phyloP scores from a whole-genome alignment of 1,284 basidiomycete species.

The Ustilago hordei region DNA sequence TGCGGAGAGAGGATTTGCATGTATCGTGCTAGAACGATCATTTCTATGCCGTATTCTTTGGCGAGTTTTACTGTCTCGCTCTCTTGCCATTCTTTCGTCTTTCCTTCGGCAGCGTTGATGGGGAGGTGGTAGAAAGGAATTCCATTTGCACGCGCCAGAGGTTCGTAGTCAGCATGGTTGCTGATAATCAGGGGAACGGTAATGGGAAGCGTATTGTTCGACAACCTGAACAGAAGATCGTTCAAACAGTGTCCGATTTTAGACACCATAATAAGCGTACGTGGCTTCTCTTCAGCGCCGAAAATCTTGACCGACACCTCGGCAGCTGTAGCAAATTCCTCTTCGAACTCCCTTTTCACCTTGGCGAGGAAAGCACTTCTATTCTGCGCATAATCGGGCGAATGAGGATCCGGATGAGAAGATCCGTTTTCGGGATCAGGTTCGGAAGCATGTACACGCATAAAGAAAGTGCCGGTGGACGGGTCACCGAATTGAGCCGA shows the following conservation, averaged over 20 bases:
- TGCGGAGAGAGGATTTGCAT: slow-evolving; percentile 66
- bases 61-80: slow-evolving; percentile 62
- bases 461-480: slow-evolving; percentile 66
- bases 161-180: slow-evolving; percentile 65
- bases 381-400: slow-evolving; percentile 37
- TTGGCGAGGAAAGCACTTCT: slow-evolving; percentile 37
- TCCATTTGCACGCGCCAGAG: slow-evolving; percentile 60
- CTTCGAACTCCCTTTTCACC: slow-evolving; percentile 55
- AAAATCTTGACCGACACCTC: slow-evolving; percentile 56
- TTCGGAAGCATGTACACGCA: slow-evolving; percentile 65
- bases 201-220: slow-evolving; percentile 58
- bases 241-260: slow-evolving; percentile 68
- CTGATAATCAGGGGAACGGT: slow-evolving; percentile 64
- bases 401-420: slow-evolving; percentile 28
- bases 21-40: slow-evolving; percentile 67
- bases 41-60: slow-evolving; percentile 63
- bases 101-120: slow-evolving; percentile 57
- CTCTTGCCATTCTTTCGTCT: slow-evolving; percentile 68
- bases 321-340: slow-evolving; percentile 54
- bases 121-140: slow-evolving; percentile 69
- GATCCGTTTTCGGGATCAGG: slow-evolving; percentile 38
- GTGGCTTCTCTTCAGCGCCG: slow-evolving; percentile 59
- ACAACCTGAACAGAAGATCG: slow-evolving; percentile 66
- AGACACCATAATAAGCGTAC: slow-evolving; percentile 67
- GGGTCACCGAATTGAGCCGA: slow-evolving; percentile 66